Evolutionary conservation across 192 early-diverging fungal genomes (phyloP).

Genomic region (Backusella liffmaniae): DNA sequence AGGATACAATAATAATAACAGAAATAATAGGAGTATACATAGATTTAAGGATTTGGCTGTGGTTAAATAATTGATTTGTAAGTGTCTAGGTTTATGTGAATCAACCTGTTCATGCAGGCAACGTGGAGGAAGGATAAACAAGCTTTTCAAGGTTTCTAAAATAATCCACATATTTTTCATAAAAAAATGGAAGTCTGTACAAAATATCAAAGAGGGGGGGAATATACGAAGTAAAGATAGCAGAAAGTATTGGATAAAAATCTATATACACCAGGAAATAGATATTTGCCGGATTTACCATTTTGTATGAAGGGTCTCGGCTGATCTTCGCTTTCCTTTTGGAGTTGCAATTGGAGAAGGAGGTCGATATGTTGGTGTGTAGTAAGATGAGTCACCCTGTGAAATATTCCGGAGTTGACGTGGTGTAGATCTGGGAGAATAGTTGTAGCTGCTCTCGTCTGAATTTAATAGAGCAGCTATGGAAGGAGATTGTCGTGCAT

Average conservation of each 20-base stretch:
- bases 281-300: not conserved
- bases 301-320: constrained; percentile 2
- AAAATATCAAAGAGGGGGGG: not conserved
- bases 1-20: not conserved
- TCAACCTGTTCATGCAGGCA: not conserved
- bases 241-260: not conserved
- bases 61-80: not conserved
- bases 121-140: not conserved
- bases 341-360: constrained; percentile 31
- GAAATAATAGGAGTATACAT: not conserved
- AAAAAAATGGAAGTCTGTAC: not conserved
- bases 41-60: not conserved
- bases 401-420: constrained; percentile 1
- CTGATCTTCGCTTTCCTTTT: constrained; percentile 15
- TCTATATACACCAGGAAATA: constrained; percentile 9
- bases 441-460: not conserved
- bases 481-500: constrained; percentile 34
- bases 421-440: not conserved
- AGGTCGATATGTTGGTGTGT: constrained; percentile 13
- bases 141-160: constrained; percentile 5
- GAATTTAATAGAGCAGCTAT: constrained; percentile 29
- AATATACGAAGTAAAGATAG: not conserved
- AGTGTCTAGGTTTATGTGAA: not conserved
- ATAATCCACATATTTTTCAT: constrained; percentile 5
- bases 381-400: not conserved